Conservation (phyloP, 2,329 filamentous ascomycete genomes). For the Ceratocystis colombiana region DNA sequence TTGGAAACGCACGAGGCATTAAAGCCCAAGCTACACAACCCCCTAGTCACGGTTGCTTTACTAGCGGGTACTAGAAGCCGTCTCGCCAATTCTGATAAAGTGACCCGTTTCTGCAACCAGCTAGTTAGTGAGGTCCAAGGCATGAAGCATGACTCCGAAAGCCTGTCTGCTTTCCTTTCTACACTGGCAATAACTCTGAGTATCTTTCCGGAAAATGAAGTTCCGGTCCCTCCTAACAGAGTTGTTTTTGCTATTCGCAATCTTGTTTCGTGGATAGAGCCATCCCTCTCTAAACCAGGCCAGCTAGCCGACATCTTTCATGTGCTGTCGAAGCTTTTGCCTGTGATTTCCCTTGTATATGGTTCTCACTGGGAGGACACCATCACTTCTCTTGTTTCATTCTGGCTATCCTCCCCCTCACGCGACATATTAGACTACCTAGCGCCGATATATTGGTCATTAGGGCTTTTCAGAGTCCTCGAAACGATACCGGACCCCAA, state of each 20-base stretch:
- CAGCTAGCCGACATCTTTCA: slow-evolving; percentile 46
- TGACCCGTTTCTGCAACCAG: slow-evolving; percentile 42
- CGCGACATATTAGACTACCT: background rate
- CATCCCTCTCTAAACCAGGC: background rate
- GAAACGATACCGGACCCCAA: slow-evolving; percentile 61
- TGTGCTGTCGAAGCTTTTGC: slow-evolving; percentile 52
- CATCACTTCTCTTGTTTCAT: slow-evolving; percentile 38
- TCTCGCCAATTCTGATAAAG: slow-evolving; percentile 9
- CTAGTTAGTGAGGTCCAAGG: slow-evolving; percentile 52
- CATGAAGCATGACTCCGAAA: slow-evolving; percentile 36
- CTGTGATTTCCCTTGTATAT: slow-evolving; percentile 69
- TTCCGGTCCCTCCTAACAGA: slow-evolving; percentile 55
- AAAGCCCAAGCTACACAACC: slow-evolving; percentile 41
- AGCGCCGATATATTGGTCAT: slow-evolving; percentile 50
- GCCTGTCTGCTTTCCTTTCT: slow-evolving; percentile 41
- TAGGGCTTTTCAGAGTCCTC: slow-evolving; percentile 59
- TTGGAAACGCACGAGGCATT: background rate
- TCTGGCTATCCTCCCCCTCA: background rate
- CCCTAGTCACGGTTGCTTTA: slow-evolving; percentile 33
- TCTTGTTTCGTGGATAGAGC: slow-evolving; percentile 60
- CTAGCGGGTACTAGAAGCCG: slow-evolving; percentile 31
- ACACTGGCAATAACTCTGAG: slow-evolving; percentile 45
- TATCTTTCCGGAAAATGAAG: slow-evolving; percentile 42
- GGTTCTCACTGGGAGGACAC: slow-evolving; percentile 73
- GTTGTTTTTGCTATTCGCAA: slow-evolving; percentile 75